Base-by-base conservation (phyloP, 192 early-diverging fungal species). In the Dissophora ornata region DNA sequence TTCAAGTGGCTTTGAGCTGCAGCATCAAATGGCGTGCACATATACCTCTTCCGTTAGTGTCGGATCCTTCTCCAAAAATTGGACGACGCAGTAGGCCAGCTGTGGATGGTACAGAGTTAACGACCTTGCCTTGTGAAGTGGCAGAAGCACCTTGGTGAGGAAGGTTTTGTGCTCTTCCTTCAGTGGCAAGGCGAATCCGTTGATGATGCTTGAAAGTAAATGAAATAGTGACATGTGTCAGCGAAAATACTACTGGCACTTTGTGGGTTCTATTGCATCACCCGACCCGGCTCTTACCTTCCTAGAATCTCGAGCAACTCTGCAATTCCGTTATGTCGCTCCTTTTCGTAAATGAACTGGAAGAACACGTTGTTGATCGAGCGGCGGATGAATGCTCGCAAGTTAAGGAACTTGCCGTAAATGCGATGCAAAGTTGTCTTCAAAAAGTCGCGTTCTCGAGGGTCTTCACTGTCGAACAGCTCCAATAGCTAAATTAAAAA, bases 81-180 rank as follows among this genome's bases (percentile, higher is more conserved):
- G 98, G 50, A 99, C 95, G 21, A 98, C 95, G 63, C 98, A 99
- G 79, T 99, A 99, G 2, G 95, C 90, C 68, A 99, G 84, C 83
- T 98, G 98, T 11, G 95, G 95, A 66, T 97, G 96, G 79, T 99
- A 99, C 64, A 98, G 81, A 1, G 92, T 90, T 79, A 99, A 85
- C 16, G 96, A 96, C 38, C 94, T 92, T 8, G 95, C 93, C 71
- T 98, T 98, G 84, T 99, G 98, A 52, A 99, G 81, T 10, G 98
- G 98, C 58, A 99, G 82, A 62, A 99, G 86, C 22, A 97, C 97
- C 51, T 92, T 87, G 48, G 90, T 91, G 52, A 99, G 77, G 81
- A 99, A 99, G 26, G 90, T 91, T 82, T 97, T 96, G 85, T 99
- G 98, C 84, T 99, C 98, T 56, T 98, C 95, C 80, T 99, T 99